Base-by-base conservation (phyloP, 768 basidiomycete genomes). In the Mycena vulgaris region DNA sequence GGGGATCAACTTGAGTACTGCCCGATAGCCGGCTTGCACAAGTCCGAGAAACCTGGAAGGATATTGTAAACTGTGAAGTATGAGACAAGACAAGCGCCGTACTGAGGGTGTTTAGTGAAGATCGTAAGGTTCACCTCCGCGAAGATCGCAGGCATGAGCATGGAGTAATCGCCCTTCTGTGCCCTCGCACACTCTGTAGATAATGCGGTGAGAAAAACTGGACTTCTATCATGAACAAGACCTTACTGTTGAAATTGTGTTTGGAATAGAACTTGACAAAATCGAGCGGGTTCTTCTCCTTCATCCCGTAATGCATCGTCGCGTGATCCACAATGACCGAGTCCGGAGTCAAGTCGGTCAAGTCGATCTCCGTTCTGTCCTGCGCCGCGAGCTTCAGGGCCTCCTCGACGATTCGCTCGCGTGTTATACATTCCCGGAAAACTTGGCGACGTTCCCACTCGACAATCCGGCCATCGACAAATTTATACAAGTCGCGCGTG, bases 221-320 rank as follows among this genome's bases (percentile, higher is more conserved):
- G 13, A 35, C 7, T 13, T 35, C 13, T 5, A 69, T 49, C 1
- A 6, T 37, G 47, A 62, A 10, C n/a, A 56, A 19, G 14, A 28
- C 59, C 14, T 67, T 74, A 94, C 93, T 73, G 65, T 90, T 79
- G 0, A 88, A 88, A 21, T 86, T 83, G 16, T 83, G 81, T 78
- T 95, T 95, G 0, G 90, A 89, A 75, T 94, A 95, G 75, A 95
- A 95, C 76, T 85, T 89, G 61, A 94, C 88, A 19, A 80, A 85
- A 49, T 91, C 86, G 51, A 95, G 75, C 1, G 95, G 95, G 73
- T 93, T 93, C 69, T 82, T 78, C 51, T 89, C 88, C 70, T 87
- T 83, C 89, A 92, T 93, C 3, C 94, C 95, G 73, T 93, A 91
- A 75, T 95, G 95, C 85, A 95, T 85, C 23, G 78, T 73, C 2